Base-by-base conservation (phyloP, 2,329 filamentous ascomycete genomes). In the Alternaria ventricosa region DNA sequence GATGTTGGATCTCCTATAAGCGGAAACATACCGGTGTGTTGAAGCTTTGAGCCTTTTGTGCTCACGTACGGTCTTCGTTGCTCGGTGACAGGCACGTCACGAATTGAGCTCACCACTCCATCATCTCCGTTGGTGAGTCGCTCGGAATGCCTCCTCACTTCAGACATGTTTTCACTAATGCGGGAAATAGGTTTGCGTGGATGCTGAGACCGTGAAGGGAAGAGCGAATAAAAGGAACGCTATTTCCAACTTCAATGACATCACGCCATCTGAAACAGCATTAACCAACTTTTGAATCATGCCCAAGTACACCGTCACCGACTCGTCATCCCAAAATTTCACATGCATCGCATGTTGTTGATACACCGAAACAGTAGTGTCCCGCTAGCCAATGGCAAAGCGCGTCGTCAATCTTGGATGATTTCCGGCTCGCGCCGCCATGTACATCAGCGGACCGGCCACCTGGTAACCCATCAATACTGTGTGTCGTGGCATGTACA, bases 91-190 rank as follows among this genome's bases (percentile, higher is more conserved):
- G 59, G 59, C 36, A 57, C 59, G 20, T 61, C 27, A 5, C 13
- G 53, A 10, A 61, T 57, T 7, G 59, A 61, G 53, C n/a, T 36
- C 18, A 57, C 53, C 41, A 57, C 59, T 6, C 45, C 53, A 45
- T 27, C 45, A 20, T 57, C 27, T 28, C 25, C 45, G 15, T 57
- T 18, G 1, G 45, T 53, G 46, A 61, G 53, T 12, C 13, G 30
- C 53, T 61, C 53, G 11, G 51, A 27, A 46, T 33, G 33, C 25
- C 53, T 56, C 18, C n/a, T 57, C 3, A 50, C 33, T 36, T 61
- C 59, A 13, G 59, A 28, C 59, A 61, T 61, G 53, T 25, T 51
- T 41, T 30, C n/a, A 11, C 4, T 8, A 12, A 13, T 12, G 13
- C 18, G 23, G 10, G n/a, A 23, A 10, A 22, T 22, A 27, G 3